These are phyloP conservation scores for Podospora comata DNA, from an alignment of 495 filamentous ascomycete species.

Conservation along the genomic window DNA sequence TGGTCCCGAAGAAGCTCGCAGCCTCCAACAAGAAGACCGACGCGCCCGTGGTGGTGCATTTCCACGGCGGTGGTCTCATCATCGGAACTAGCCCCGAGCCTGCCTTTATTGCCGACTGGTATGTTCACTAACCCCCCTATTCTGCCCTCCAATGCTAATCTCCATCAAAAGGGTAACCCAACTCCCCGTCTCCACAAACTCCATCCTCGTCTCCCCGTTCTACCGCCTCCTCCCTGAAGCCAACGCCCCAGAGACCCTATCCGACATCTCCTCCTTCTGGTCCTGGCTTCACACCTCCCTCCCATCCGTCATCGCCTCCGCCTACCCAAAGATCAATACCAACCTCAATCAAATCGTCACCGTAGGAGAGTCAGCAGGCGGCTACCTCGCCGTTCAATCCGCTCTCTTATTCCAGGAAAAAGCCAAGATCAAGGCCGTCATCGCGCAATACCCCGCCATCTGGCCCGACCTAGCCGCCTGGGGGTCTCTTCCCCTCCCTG, in stretches of 20 bases:
- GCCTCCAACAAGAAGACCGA: neutral
- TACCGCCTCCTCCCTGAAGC: slow-evolving; percentile 54
- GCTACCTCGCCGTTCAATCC: slow-evolving; percentile 38
- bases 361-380: slow-evolving; percentile 38
- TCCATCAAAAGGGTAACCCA: slow-evolving; percentile 10
- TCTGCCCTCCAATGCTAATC: neutral
- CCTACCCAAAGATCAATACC: neutral
- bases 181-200: slow-evolving; percentile 14
- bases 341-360: slow-evolving; percentile 18
- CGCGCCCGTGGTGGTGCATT: slow-evolving; percentile 20
- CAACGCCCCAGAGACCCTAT: slow-evolving; percentile 45
- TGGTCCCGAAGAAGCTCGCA: slow-evolving; percentile 21
- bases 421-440: slow-evolving; percentile 17
- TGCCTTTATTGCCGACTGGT: slow-evolving; percentile 21
- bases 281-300: slow-evolving; percentile 38
- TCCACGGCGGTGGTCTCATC: slow-evolving; percentile 25
- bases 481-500: slow-evolving; percentile 5
- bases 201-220: slow-evolving; percentile 29
- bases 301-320: neutral
- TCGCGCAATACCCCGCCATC: slow-evolving; percentile 19
- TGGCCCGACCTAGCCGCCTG: slow-evolving; percentile 16
- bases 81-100: slow-evolving; percentile 22
- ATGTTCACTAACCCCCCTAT: neutral
- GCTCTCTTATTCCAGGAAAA: slow-evolving; percentile 21
- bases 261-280: slow-evolving; percentile 53